Base-by-base conservation (phyloP, 2,329 filamentous ascomycete species). In the Tolypocladium inflatum region DNA sequence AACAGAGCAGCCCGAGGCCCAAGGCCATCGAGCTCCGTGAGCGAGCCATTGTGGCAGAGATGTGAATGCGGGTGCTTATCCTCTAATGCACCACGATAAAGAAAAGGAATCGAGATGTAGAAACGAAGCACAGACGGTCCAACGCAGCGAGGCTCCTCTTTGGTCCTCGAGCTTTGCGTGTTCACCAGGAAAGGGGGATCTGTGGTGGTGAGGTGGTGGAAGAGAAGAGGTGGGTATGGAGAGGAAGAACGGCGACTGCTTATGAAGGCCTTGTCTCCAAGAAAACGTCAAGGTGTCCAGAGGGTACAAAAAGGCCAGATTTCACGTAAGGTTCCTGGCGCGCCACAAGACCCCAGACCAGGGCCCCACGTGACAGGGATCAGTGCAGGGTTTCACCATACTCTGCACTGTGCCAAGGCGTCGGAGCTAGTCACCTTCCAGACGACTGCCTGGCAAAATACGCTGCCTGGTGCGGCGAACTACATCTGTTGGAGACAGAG, bases 1-100 rank as follows among this genome's bases (percentile, higher is more conserved):
- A 97, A 79, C 92, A 87, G 76, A 96, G 80, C 73, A 94, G 78
- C 84, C 91, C 91, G 82, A 97, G 80, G 86, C 87, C 80, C 80
- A 92, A 73, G 82, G 85, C 82, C 83, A 88, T 80, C 77, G 84
- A 80, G 79, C 83, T 80, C 80, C 82, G 77, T 72, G 85, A 86
- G 70, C 76, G 75, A 76, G 78, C 77, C 79, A 81, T 81, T 65
- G 68, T 70, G 68, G 61, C 58, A 57, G 59, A 59, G 58, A 57
- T 64, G 62, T 58, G 59, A 58, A 54, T 59, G 55, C 58, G 60
- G 56, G 61, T 56, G 59, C 65, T 63, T 60, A 15, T 33, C 21
- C 11, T 39, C 39, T 63, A 62, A 54, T 60, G 60, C 60, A 58
- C 51, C 56, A 58, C 59, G 33, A 51, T 54, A 63, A 63, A 57